phyloP scores from a whole-genome alignment of 495 filamentous ascomycete genomes.

The Rhypophila decipiens region DNA sequence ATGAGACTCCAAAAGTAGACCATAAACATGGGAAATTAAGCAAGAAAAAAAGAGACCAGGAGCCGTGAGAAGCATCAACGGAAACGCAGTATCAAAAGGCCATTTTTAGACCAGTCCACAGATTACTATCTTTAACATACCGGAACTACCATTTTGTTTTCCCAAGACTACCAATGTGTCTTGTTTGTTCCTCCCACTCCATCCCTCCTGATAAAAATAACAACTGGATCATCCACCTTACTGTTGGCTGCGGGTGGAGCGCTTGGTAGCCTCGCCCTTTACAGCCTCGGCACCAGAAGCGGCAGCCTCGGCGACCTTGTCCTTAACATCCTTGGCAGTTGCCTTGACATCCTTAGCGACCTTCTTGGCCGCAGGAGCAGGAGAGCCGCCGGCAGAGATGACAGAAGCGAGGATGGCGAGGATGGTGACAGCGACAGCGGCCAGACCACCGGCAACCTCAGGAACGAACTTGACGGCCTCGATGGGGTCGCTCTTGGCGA shows the following conservation, averaged over 20 bases:
- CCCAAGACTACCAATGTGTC: constrained; percentile 6
- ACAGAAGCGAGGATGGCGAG: constrained; percentile 60
- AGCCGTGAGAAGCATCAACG: no score
- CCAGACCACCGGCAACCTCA: constrained; percentile 77
- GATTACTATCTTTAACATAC: constrained; percentile 3
- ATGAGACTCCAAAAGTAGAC: constrained; percentile 7
- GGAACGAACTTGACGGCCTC: constrained; percentile 87
- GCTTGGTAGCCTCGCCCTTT: constrained; percentile 56
- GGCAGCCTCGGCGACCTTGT: constrained; percentile 68
- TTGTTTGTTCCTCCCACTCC: no score
- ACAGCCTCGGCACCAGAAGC: constrained; percentile 58
- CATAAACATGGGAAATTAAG: constrained; percentile 5
- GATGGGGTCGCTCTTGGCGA: constrained; percentile 81
- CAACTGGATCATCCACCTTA: constrained; percentile 16
- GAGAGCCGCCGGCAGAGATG: constrained; percentile 29
- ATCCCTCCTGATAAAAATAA: no score
- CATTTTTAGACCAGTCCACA: constrained; percentile 1
- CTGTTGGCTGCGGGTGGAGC: constrained; percentile 41
- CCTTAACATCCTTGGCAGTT: constrained; percentile 64
- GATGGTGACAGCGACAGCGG: constrained; percentile 60
- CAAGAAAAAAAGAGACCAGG: constrained; percentile 3
- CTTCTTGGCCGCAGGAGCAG: constrained; percentile 46
- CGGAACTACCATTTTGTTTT: constrained; percentile 10
- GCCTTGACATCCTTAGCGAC: constrained; percentile 66
- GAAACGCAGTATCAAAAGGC: constrained; percentile 1